A percentile compares a stretch with the other conserved stretches of the same genome.
Evolutionary conservation across 179 eudicot species (phyloP).

Genomic region (Kewa caespitosa): DNA sequence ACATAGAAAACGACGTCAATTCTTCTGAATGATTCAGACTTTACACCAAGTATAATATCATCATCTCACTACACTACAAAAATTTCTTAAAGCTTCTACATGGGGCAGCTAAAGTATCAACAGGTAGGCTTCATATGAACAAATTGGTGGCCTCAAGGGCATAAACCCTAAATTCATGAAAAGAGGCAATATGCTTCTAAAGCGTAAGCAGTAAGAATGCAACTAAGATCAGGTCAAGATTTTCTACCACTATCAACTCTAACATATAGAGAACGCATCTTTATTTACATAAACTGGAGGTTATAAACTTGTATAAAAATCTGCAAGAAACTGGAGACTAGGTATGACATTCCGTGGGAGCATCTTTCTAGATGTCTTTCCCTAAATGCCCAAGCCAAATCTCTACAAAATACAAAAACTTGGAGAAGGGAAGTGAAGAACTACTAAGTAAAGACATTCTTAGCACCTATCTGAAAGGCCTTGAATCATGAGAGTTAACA

Average conservation of each 20-base stretch:
- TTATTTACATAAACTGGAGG: too few relatives aligned
- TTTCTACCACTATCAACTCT: too few relatives aligned
- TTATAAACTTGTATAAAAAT: background rate
- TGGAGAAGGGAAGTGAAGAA: background rate
- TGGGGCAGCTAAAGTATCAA: background rate
- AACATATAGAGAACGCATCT: too few relatives aligned
- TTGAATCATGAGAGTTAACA: background rate
- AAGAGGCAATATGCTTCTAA: background rate
- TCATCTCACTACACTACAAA: background rate
- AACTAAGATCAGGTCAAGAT: too few relatives aligned
- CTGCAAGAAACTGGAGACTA: background rate
- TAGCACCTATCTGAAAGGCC: background rate
- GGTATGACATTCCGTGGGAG: background rate
- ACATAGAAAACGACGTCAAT: background rate
- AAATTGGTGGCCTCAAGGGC: background rate
- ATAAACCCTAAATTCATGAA: background rate
- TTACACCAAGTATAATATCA: background rate
- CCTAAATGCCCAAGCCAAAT: background rate
- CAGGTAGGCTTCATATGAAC: background rate
- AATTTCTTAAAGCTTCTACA: background rate
- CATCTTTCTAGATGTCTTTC: background rate
- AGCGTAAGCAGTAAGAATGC: too few relatives aligned
- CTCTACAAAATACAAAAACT: background rate
- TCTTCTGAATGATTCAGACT: background rate
- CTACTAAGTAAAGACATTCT: background rate